Evolutionary conservation across 139 green algal species (phyloP), one percentile per base, ranked within the genome.

Genomic region (Asterochloris sp.): DNA sequence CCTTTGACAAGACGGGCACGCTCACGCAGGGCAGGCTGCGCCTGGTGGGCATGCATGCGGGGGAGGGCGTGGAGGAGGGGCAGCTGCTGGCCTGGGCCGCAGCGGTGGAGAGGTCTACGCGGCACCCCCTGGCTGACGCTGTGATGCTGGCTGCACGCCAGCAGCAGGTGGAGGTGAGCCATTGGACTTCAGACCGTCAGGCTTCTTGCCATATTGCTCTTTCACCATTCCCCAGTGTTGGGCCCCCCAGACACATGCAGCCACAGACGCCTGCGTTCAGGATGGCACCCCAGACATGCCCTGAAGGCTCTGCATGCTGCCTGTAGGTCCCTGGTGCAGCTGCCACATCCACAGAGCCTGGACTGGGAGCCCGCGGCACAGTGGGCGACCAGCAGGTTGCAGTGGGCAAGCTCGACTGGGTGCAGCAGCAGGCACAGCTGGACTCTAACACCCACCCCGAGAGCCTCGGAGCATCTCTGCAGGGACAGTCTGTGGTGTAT

Each of bases 1-100:
- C 94, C 28, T 93, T 98, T 80, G 97, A 99, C 85, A 99, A 99
- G 87, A 99, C 97, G 10, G 97, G 97, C 66, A 99, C 97, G 0
- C 85, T 99, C 8, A 99, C 97, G 10, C 76, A 78, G 21, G 75
- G 64, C 47, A 73, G 66, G 11, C n/a, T 89, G 76, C 76, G 80
- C 29, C 66, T 94, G 19, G 80, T 84, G 21, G 62, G 61, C 4
- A 78, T 82, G 0, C 69, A 82, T 23, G 64, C 80, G 12, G 47
- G 80, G 73, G 10, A 62, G 0, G 85, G 87, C 24, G 47, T 63
- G 11, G 79, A 19, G 73, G 89, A 87, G 79, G 83, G 77, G 14
- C 78, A 86, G 54, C 23, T 95, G 83, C 83, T 98, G 85, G 66
- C 26, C 28, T 24, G 94, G 79, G 93, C 94, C 16, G 95, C 95